Percentiles rank a stretch among this genome's conserved stretches.
phyloP scores from a whole-genome alignment of 805 yeast genomes.

The Yarrowia deformans region DNA sequence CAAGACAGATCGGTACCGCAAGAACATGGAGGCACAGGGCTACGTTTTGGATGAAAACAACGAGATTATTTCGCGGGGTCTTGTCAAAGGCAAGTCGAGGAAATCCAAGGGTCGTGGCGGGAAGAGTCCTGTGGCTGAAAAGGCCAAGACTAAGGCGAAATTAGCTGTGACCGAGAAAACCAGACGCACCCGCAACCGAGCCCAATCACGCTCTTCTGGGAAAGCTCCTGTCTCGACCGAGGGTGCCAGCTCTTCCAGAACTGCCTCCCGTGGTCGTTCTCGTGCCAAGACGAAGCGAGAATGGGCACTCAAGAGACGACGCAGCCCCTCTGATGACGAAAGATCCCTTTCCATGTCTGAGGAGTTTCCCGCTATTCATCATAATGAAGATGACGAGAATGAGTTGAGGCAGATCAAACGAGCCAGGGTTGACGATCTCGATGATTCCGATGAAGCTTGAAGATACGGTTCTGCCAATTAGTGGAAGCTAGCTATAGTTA shows the following conservation, averaged over 20 bases:
- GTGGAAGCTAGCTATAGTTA: neutral
- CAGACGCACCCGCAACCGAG: neutral
- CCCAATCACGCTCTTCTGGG: neutral
- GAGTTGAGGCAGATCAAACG: neutral
- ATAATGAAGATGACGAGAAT: neutral
- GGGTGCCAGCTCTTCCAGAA: neutral
- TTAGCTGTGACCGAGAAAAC: neutral
- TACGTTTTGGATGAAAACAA: neutral
- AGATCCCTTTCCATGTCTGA: neutral
- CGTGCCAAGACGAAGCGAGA: neutral
- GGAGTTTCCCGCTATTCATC: neutral
- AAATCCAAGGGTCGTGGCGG: neutral
- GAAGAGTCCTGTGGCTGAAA: neutral
- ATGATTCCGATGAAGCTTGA: neutral
- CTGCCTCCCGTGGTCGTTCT: neutral
- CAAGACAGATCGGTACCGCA: neutral
- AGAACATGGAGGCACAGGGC: neutral
- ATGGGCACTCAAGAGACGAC: neutral
- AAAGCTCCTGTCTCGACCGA: neutral
- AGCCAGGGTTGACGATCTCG: neutral
- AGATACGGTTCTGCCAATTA: neutral
- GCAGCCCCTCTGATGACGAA: neutral
- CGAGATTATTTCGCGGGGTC: neutral
- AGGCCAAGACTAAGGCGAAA: neutral
- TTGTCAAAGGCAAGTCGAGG: no score